Conservation (phyloP, 2,329 filamentous ascomycete species). For the Scedosporium dehoogii region DNA sequence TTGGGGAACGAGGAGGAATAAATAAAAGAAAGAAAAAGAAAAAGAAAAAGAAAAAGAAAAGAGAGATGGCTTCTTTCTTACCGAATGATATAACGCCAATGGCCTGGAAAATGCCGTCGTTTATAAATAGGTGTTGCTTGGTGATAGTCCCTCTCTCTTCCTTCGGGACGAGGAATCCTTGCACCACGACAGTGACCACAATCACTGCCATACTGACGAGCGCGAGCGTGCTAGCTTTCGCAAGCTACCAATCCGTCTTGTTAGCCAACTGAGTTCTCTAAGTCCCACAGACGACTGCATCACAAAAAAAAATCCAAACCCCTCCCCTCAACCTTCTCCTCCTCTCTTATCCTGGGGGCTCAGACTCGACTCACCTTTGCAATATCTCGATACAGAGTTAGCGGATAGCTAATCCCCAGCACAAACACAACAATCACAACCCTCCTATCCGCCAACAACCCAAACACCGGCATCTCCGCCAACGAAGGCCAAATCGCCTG, state of each 20-base stretch:
- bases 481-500: slow-evolving; percentile 72
- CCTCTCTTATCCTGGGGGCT: no score
- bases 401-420: slow-evolving; percentile 75
- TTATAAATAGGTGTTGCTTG: slow-evolving; percentile 64
- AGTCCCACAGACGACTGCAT: no score
- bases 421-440: slow-evolving; percentile 84
- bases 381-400: slow-evolving; percentile 93
- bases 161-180: slow-evolving; percentile 64
- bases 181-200: slow-evolving; percentile 74
- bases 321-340: no score
- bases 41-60: slow-evolving; percentile 5
- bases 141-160: slow-evolving; percentile 64
- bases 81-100: slow-evolving; percentile 97
- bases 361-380: slow-evolving; percentile 60
- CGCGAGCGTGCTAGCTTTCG: slow-evolving; percentile 89
- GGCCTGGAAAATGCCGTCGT: slow-evolving; percentile 83
- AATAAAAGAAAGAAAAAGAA: no score
- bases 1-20: no score
- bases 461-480: slow-evolving; percentile 62
- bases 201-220: slow-evolving; percentile 91
- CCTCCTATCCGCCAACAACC: slow-evolving; percentile 70
- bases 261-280: background rate
- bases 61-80: slow-evolving; percentile 28
- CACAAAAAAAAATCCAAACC: no score
- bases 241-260: slow-evolving; percentile 47